Evolutionary conservation across 163 green algal genomes (phyloP).

Genomic region (Coccomyxa subellipsoidea): DNA sequence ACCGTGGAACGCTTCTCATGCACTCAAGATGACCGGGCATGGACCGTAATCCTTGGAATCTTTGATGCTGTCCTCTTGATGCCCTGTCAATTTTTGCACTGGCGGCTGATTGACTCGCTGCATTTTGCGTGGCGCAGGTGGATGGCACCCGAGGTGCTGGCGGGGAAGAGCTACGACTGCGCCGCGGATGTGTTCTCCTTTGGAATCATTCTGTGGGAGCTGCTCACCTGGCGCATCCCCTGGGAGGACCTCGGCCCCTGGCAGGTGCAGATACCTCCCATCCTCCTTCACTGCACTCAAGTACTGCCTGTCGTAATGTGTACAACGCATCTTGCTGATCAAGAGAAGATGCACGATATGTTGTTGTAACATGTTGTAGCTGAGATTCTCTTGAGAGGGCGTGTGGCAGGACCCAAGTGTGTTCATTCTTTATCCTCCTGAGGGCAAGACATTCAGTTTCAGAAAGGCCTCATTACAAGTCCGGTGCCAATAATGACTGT

Average conservation of each 20-base stretch:
- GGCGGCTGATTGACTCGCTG: too few relatives aligned
- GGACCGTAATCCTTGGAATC: too few relatives aligned
- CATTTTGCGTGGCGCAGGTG: constrained; percentile 48
- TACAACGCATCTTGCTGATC: neutral
- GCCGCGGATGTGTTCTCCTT: constrained; percentile 63
- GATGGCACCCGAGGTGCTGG: constrained; percentile 64
- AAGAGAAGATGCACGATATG: neutral
- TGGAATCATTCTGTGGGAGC: constrained; percentile 61
- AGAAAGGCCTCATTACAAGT: neutral
- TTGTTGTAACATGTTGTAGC: too few relatives aligned
- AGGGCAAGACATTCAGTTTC: neutral
- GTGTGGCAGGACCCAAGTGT: too few relatives aligned
- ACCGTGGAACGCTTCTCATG: too few relatives aligned
- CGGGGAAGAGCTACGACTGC: constrained; percentile 32
- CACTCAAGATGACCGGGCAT: too few relatives aligned
- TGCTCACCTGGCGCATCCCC: constrained; percentile 66
- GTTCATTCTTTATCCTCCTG: neutral
- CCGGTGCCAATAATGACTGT: too few relatives aligned
- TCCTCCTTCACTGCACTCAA: neutral
- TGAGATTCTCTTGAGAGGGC: too few relatives aligned
- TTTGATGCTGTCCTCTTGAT: too few relatives aligned
- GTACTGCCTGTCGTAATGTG: neutral
- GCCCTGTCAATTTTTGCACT: too few relatives aligned
- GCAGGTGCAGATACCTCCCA: constrained; percentile 22
- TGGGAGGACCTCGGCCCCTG: constrained; percentile 48